Percentiles rank a stretch among this genome's conserved stretches.
Conservation (phyloP, 176 grass and related monocot species). For the Coix lacrymajobi region DNA sequence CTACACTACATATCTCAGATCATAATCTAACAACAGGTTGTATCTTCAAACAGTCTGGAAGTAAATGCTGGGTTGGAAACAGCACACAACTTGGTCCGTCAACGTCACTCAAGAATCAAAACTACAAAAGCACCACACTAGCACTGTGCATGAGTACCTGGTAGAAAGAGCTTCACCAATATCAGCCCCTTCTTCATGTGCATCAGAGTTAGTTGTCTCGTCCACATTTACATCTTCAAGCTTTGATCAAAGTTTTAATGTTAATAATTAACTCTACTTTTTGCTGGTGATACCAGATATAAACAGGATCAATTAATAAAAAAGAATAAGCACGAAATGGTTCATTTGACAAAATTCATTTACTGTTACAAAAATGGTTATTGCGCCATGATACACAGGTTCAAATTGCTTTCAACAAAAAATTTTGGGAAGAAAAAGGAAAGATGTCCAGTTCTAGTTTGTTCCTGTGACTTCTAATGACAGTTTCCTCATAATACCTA, state of each 20-base stretch:
- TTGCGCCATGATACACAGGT: neutral
- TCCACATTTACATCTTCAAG: constrained; percentile 52
- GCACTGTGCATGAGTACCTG: constrained; percentile 36
- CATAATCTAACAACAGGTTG: neutral
- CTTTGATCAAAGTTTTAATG: constrained; percentile 50
- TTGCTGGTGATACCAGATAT: constrained; percentile 10
- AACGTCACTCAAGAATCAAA: neutral
- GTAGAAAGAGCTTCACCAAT: constrained; percentile 52
- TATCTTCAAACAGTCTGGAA: neutral
- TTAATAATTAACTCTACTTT: constrained; percentile 16
- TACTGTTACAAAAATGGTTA: neutral
- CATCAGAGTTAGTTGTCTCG: constrained; percentile 27
- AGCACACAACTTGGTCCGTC: neutral
- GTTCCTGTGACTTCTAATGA: neutral
- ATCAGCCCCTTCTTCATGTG: constrained; percentile 42
- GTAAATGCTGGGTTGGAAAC: neutral
- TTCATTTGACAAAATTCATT: neutral
- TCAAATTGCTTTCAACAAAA: neutral
- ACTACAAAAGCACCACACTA: constrained; percentile 18
- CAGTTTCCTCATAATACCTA: neutral
- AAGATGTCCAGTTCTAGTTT: neutral
- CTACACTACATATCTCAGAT: neutral
- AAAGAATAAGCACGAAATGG: neutral
- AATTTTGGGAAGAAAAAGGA: neutral
- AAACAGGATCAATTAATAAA: neutral